A percentile compares a stretch with the other conserved stretches of the same genome.
phyloP scores from a whole-genome alignment of 805 yeast species.

The baker's yeast (Saccharomyces cerevisiae) region DNA sequence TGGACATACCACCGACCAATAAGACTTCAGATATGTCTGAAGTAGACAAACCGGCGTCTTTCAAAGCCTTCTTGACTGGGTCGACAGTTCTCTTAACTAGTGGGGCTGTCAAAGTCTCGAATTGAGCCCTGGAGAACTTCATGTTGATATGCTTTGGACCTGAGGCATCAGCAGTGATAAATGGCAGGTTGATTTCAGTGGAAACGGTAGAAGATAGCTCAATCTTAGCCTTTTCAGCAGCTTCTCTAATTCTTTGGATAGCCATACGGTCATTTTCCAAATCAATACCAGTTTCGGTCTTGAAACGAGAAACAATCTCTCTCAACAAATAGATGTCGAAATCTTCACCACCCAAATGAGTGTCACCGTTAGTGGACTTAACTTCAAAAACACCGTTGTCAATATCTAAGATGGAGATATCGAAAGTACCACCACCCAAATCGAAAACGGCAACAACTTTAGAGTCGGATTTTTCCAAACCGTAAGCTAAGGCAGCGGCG shows the following conservation, averaged over 20 bases:
- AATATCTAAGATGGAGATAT: conserved; percentile 91
- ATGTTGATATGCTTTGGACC: conserved; percentile 62
- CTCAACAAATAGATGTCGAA: conserved; percentile 81
- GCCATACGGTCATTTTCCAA: conserved; percentile 53
- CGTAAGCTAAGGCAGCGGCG: conserved; percentile 91
- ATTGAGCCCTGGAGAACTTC: conserved; percentile 60
- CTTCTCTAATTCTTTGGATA: conserved; percentile 76
- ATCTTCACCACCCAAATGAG: conserved; percentile 85
- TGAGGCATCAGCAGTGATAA: conserved; percentile 74
- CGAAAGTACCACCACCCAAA: conserved; percentile 98
- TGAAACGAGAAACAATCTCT: conserved; percentile 71
- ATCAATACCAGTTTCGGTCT: conserved; percentile 58
- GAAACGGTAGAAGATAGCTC: conserved; percentile 63
- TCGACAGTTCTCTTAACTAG: conserved; percentile 63
- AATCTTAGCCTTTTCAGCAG: conserved; percentile 75
- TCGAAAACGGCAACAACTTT: conserved; percentile 93
- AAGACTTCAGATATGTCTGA: conserved; percentile 70
- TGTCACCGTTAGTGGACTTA: conserved; percentile 91
- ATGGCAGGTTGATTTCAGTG: conserved; percentile 67
- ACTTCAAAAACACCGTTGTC: conserved; percentile 98
- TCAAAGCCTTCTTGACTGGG: conserved; percentile 69
- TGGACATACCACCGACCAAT: conserved; percentile 81
- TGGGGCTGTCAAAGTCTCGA: conserved; percentile 61
- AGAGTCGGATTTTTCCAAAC: conserved; percentile 71
- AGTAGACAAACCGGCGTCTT: conserved; percentile 62